Base-by-base conservation (phyloP, 1,284 basidiomycete species). In the Tilletiopsis washingtonensis region DNA sequence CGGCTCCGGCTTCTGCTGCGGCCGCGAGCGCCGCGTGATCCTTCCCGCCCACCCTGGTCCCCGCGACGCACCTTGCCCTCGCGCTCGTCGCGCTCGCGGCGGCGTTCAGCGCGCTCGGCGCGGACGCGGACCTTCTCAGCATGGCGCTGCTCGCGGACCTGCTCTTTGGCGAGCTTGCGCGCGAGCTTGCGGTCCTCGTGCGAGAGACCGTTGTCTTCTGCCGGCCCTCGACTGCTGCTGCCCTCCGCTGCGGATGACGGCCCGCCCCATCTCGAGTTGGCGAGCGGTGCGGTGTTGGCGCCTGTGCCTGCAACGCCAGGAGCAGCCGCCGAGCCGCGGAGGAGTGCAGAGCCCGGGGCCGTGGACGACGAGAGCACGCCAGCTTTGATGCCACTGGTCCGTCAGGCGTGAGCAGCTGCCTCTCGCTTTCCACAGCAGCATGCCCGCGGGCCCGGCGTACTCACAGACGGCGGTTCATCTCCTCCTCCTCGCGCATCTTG, bases 401-500 rank as follows among this genome's bases (percentile, higher is more conserved):
- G 6, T 24, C 24, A 24, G 37, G n/a, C 15, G 15, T 9, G 36
- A n/a, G 11, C n/a, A 25, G 23, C 14, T 23, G 15, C 34, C 15
- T 24, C 25, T 4, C 23, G 14, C 4, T 3, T 37, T 5, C 19
- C 21, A 27, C n/a, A 14, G 14, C 12, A 25, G 29, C 26, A 37
- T 19, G 2, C 23, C 25, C 15, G n/a, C 3, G 5, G 14, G 14
- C 29, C 7, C 32, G 1, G 6, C 40, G 15, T 11, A 64, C 53
- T 44, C 52, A 55, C 45, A 71, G 46, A 34, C 60, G 49, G 4
- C 52, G 51, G 29, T 66, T 57, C 49, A 73, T 54, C 9, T 61
- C 65, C 26, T 62, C 67, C 14, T 57, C 54, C 47, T 73, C 70
- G 3, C 62, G 56, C 51, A 59, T 47, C 47, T 73, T 73, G 36